Conservation (phyloP, 805 yeast genomes). For the Sugiyamaella boreocaroliniensis region DNA sequence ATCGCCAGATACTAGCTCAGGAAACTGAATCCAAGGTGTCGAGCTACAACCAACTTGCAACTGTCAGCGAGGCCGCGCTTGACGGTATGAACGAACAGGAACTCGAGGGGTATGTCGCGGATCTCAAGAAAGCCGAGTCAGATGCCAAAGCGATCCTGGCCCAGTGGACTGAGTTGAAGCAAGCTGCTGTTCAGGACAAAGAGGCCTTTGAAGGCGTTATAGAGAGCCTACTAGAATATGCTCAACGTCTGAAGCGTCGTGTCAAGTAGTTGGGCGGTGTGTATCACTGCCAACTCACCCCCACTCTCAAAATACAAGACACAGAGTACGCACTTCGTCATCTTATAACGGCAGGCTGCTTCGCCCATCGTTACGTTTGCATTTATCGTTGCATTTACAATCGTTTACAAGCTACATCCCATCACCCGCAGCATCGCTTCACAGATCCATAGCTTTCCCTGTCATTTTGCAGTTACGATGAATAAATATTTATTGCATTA, state of each 20-base stretch:
- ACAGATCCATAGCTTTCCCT: neutral
- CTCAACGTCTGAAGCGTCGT: conserved; percentile 58
- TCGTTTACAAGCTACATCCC: no score
- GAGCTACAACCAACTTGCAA: conserved; percentile 29
- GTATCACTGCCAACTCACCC: no score
- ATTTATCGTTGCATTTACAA: neutral
- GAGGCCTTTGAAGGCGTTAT: conserved; percentile 79
- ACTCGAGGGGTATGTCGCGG: conserved; percentile 34
- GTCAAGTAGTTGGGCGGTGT: conserved; percentile 26
- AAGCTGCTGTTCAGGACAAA: conserved; percentile 54
- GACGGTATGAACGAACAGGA: conserved; percentile 33
- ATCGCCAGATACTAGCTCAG: conserved; percentile 11
- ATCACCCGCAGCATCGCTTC: no score
- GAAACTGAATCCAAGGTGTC: conserved; percentile 22
- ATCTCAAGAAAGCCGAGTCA: conserved; percentile 32
- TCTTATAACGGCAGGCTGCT: no score
- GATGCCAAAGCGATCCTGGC: conserved; percentile 36
- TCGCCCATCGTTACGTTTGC: neutral
- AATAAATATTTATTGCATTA: neutral
- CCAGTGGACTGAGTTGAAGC: conserved; percentile 48
- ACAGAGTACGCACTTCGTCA: no score
- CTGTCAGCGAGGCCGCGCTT: conserved; percentile 32
- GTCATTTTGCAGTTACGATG: neutral
- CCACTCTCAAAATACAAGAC: neutral
- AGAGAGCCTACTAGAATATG: conserved; percentile 83